phyloP scores from a whole-genome alignment of 257 asterid species.

The Gentiana macrophylla region DNA sequence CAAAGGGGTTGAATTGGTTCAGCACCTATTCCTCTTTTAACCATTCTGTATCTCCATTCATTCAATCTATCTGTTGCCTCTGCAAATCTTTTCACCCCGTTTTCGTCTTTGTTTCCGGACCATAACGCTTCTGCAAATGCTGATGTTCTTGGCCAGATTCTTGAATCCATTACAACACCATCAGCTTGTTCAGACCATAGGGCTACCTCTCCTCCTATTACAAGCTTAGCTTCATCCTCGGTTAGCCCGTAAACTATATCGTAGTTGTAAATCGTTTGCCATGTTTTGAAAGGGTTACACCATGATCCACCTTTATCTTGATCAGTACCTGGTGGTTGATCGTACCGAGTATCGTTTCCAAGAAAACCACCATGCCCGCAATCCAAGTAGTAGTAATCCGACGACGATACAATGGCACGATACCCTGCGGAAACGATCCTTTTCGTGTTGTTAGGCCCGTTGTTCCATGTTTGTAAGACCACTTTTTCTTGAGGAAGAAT shows the following conservation, averaged over 20 bases:
- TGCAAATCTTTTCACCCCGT: constrained; percentile 64
- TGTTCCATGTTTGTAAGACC: constrained; percentile 80
- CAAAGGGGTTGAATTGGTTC: constrained; percentile 98
- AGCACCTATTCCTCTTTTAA: constrained; percentile 60
- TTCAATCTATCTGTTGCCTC: constrained; percentile 78
- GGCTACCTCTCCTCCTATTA: constrained; percentile 84
- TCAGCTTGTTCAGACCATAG: constrained; percentile 97
- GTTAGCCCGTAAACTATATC: constrained; percentile 61
- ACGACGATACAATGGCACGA: constrained; percentile 66
- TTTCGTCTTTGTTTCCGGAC: constrained; percentile 74
- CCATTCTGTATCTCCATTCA: constrained; percentile 91
- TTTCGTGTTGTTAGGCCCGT: constrained; percentile 64
- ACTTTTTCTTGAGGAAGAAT: constrained; percentile 49
- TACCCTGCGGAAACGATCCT: constrained; percentile 54
- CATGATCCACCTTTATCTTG: constrained; percentile 79
- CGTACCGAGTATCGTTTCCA: constrained; percentile 56
- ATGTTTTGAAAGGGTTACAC: constrained; percentile 91
- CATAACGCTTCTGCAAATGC: constrained; percentile 80
- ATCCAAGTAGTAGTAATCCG: constrained; percentile 70
- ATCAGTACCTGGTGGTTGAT: constrained; percentile 48
- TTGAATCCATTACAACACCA: constrained; percentile 60
- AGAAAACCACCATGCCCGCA: constrained; percentile 80
- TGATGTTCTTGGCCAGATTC: constrained; percentile 85
- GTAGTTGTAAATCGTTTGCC: constrained; percentile 79
- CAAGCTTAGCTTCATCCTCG: constrained; percentile 47